Evolutionary conservation across 2,329 filamentous ascomycete genomes (phyloP).

Genomic region (Polytolypa hystricis): DNA sequence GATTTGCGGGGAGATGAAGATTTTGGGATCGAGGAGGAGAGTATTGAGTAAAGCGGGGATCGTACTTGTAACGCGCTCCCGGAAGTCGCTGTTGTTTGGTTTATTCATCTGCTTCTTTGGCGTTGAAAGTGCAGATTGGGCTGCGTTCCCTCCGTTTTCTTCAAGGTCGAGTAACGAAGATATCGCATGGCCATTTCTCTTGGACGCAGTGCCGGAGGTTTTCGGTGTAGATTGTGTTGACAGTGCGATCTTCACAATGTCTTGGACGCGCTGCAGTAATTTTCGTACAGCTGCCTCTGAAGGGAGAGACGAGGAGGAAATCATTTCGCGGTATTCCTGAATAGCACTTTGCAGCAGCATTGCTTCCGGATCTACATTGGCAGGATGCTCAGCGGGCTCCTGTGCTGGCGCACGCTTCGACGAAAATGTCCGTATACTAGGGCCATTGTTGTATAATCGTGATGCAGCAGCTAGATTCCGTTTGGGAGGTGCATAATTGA

Average conservation of each 20-base stretch:
- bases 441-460: neutral
- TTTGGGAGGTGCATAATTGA: neutral
- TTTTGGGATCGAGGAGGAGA: slow-evolving; percentile 60
- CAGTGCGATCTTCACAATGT: slow-evolving; percentile 22
- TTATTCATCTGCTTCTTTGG: slow-evolving; percentile 20
- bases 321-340: slow-evolving; percentile 20
- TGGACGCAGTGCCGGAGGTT: slow-evolving; percentile 10
- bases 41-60: slow-evolving; percentile 51
- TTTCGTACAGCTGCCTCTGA: slow-evolving; percentile 24
- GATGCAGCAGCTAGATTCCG: no score
- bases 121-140: neutral
- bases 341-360: slow-evolving; percentile 21
- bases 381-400: no score
- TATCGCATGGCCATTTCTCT: slow-evolving; percentile 25
- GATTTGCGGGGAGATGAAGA: slow-evolving; percentile 66
- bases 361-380: slow-evolving; percentile 11
- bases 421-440: neutral
- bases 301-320: slow-evolving; percentile 21
- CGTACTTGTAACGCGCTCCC: slow-evolving; percentile 28
- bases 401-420: no score
- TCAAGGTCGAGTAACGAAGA: slow-evolving; percentile 32
- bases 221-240: slow-evolving; percentile 17
- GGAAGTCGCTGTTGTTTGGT: slow-evolving; percentile 20
- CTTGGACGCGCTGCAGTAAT: slow-evolving; percentile 26
- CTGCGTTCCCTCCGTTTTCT: slow-evolving; percentile 3